Evolutionary conservation across 805 yeast species (phyloP), one percentile per base, ranked within the genome.

Genomic region (Pachysolen tannophilus): DNA sequence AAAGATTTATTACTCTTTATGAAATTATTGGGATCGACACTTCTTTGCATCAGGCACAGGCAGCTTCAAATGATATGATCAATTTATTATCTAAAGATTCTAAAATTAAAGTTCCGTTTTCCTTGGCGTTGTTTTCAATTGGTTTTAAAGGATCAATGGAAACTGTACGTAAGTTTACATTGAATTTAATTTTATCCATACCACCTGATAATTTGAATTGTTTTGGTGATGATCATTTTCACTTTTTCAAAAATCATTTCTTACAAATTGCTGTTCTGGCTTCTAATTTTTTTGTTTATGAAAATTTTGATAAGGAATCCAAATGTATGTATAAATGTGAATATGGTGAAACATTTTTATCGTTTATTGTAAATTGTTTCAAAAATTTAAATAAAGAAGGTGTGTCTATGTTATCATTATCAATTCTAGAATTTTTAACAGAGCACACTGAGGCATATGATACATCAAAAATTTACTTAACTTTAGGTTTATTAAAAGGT

Each of bases 21-120:
- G 95, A 87, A 49, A 82, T 87, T 31, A 58, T 84, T 19, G 92
- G 86, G 1, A 68, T 87, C 26, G 96, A 87, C 52, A 76, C 95
- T 0, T 82, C 95, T 0, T 58, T 84, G 46, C 87, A 88, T 46
- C 96, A 88, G 55, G 76, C 88, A 1, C 78, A 78, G 45, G 95
- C 85, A 9, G 90, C 92, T 0, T 56, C 69, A 1, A 58, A 58
- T 6, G 94, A 84, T 46, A 71, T 87, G 29, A 51, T 74, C 2
- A 58, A 58, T 1, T 52, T 83, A 10, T 62, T 84, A 17, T 49
- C 65, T 0, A 66, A 71, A 3, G 42, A 53, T 2, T 72, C 83
- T 0, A 44, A 58, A 17, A 68, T 86, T 34, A 77, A 78, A 24
- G 65, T 78, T 1, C 65, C 78, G 1, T 86, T 94, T 88, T 80